These are phyloP conservation scores for Annona squamosa DNA, from an alignment of 164 flowering plant species.

Conservation along the genomic window DNA sequence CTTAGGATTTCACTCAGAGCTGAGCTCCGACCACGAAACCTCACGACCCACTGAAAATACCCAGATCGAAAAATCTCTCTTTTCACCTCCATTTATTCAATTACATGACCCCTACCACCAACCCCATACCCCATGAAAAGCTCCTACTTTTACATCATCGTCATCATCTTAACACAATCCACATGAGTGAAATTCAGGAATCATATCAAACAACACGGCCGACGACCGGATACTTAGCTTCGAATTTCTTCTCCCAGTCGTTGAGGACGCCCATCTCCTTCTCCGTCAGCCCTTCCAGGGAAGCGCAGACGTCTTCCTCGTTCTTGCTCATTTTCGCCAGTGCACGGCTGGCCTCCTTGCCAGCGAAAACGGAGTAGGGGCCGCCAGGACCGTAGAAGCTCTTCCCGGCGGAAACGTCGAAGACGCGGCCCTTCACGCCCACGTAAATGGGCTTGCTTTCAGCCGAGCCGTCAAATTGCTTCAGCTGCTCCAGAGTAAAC, in stretches of 20 bases:
- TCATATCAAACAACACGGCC: conserved; percentile 47
- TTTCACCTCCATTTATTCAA: not conserved
- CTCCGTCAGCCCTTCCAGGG: conserved; percentile 70
- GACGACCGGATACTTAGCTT: conserved; percentile 89
- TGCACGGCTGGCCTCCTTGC: conserved; percentile 88
- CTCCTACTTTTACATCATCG: not conserved
- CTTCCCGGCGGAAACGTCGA: conserved; percentile 70
- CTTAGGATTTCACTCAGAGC: too few relatives aligned
- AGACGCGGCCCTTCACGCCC: conserved; percentile 73
- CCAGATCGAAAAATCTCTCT: too few relatives aligned
- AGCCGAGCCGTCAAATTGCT: conserved; percentile 63
- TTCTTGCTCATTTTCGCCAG: conserved; percentile 95
- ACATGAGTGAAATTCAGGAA: not conserved
- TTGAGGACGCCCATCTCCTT: conserved; percentile 74
- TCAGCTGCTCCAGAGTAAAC: conserved; percentile 51
- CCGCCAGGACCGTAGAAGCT: conserved; percentile 97
- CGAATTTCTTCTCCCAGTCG: conserved; percentile 95
- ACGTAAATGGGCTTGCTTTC: conserved; percentile 78
- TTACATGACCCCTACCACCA: not conserved
- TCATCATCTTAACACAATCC: not conserved
- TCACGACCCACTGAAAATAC: too few relatives aligned
- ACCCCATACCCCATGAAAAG: not conserved
- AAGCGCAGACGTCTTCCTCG: conserved; percentile 57
- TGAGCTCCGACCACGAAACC: too few relatives aligned
- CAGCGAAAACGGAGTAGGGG: conserved; percentile 75